Base-by-base conservation (phyloP, 1,284 basidiomycete species). In the Microbotryum saponariae region DNA sequence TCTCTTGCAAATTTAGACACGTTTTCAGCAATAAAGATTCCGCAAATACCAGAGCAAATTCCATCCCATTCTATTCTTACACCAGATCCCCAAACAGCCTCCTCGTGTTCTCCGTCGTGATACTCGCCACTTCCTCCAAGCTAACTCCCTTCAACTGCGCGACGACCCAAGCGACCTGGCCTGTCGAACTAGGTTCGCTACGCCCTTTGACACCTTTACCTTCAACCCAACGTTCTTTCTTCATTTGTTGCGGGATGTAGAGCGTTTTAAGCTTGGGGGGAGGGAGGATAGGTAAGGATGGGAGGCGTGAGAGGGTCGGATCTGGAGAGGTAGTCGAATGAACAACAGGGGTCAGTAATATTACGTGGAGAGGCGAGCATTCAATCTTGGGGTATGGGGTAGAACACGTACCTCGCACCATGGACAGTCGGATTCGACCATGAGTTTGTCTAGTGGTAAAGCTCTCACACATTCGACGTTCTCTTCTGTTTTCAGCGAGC, bases 401-500 rank as follows among this genome's bases (percentile, higher is more conserved):
- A 51, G 21, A 16, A 20, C 14, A 1, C 42, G 0, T 31, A 63
- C 21, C 20, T 47, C 14, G 33, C 64, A 71, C 66, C 66, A 71
- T 37, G 73, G 71, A 54, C 68, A 70, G 10, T 66, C 59, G 51
- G 88, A 91, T 74, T 94, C 91, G 14, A 94, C 78, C 78, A 92
- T 78, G 53, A 94, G 75, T 59, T 78, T 79, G 37, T 85, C 83
- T 3, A 83, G 78, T 1, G 81, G 85, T 31, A 93, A 82, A 3
- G 78, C 74, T 61, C 81, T 81, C 9, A 83, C 79, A 2, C 83
- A 80, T 1, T 80, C 76, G 0, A 93, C 76, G 69, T 88, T 89
- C 54, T 85, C 84, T 47, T 81, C 78, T 0, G 87, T 89, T 76
- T 92, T 93, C 66, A 94, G 76, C 3, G 85, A 86, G 73, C 91